Evolutionary conservation across 129 eudicot genomes (phyloP).

Genomic region (Tagetes patula): DNA sequence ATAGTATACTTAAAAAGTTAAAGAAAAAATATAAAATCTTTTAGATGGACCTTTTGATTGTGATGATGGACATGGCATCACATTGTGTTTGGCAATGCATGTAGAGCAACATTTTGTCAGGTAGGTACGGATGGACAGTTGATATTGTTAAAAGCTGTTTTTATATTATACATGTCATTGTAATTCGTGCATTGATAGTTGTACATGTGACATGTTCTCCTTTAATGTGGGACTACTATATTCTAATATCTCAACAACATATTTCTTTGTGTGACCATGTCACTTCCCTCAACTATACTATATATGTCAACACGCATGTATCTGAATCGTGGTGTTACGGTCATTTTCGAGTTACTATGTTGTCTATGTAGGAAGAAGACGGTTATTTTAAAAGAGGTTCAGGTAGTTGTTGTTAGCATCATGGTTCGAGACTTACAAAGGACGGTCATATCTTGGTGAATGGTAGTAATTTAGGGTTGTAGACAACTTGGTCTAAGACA

Average conservation of each 20-base stretch:
- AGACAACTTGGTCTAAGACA: neutral
- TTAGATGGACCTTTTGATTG: conserved; percentile 19
- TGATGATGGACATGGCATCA: conserved; percentile 12
- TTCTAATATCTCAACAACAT: conserved; percentile 16
- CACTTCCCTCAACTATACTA: conserved; percentile 21
- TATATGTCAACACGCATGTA: neutral
- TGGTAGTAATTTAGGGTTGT: neutral
- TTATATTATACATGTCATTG: conserved; percentile 1
- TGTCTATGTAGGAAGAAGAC: neutral
- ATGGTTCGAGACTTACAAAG: too few species aligned
- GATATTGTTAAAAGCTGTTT: conserved; percentile 25
- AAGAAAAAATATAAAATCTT: neutral
- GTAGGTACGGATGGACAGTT: conserved; percentile 29
- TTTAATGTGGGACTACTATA: conserved; percentile 24
- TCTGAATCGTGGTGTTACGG: neutral
- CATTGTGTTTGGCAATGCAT: conserved; percentile 19
- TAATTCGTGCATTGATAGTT: conserved; percentile 27
- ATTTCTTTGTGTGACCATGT: conserved; percentile 20
- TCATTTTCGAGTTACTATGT: neutral
- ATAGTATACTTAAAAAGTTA: neutral
- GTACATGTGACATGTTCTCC: conserved; percentile 22
- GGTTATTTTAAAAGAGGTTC: neutral
- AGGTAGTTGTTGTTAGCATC: too few species aligned
- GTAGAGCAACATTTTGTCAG: conserved; percentile 23
- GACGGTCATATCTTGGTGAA: neutral